These are phyloP conservation scores for Danielia reshetovae DNA, from an alignment of 805 yeast genomes.

Conservation along the genomic window DNA sequence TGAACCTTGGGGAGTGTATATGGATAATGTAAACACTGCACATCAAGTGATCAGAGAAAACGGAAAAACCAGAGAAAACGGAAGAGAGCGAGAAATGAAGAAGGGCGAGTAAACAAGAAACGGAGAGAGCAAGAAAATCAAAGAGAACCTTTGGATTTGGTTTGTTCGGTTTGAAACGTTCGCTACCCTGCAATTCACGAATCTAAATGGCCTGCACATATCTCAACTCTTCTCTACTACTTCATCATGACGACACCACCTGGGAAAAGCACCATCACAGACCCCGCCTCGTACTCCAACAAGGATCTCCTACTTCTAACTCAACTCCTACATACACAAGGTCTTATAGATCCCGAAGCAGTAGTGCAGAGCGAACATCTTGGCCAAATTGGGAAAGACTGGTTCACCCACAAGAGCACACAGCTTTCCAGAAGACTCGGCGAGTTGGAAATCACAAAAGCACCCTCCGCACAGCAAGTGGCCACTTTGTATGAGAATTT, in stretches of 20 bases:
- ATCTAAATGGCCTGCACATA: too few relatives aligned
- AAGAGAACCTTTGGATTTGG: too few relatives aligned
- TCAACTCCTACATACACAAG: conserved; percentile 35
- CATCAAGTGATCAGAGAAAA: too few relatives aligned
- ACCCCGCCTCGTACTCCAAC: conserved; percentile 16
- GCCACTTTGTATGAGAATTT: conserved; percentile 24
- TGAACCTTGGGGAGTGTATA: neutral
- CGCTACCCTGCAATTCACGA: too few relatives aligned
- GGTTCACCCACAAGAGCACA: conserved; percentile 29
- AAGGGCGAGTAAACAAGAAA: too few relatives aligned
- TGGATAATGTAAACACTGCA: neutral
- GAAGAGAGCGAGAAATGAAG: too few relatives aligned
- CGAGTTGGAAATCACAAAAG: conserved; percentile 11
- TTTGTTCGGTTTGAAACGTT: too few relatives aligned
- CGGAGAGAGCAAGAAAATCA: too few relatives aligned
- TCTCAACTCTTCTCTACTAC: too few relatives aligned
- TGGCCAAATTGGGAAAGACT: conserved; percentile 20
- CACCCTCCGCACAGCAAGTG: conserved; percentile 20
- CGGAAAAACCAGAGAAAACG: too few relatives aligned
- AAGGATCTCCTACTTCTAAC: conserved; percentile 34
- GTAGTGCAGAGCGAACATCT: conserved; percentile 17
- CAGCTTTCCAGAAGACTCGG: conserved; percentile 19
- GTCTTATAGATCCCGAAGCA: conserved; percentile 22
- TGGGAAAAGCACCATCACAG: too few relatives aligned
- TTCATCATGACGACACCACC: too few relatives aligned